phyloP scores from a whole-genome alignment of 2,329 filamentous ascomycete species.

The Aspergillus eucalypticola region DNA sequence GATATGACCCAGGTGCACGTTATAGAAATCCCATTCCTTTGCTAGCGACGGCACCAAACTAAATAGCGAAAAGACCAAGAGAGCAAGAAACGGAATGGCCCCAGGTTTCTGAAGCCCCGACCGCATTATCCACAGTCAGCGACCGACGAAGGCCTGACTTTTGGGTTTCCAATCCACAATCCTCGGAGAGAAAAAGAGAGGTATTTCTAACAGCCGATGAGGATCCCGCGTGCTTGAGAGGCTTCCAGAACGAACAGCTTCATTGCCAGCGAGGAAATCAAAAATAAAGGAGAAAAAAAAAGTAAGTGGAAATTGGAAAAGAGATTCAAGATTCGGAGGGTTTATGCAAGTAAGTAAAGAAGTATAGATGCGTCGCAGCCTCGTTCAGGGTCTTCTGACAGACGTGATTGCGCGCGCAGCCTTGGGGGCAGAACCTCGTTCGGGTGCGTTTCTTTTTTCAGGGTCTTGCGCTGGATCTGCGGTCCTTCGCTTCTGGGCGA shows the following conservation, averaged over 20 bases:
- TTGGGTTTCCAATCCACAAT: background rate
- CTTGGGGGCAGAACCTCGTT: background rate
- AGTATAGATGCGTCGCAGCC: background rate
- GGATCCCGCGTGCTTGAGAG: conserved; percentile 13
- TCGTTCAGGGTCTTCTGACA: background rate
- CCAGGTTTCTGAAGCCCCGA: conserved; percentile 37
- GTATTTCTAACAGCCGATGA: conserved; percentile 6
- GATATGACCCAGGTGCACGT: conserved; percentile 31
- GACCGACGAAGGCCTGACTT: conserved; percentile 11
- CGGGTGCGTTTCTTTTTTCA: conserved; percentile 1
- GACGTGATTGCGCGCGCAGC: background rate
- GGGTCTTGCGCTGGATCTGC: conserved; percentile 5
- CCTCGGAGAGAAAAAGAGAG: conserved; percentile 2
- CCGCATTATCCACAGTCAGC: conserved; percentile 33
- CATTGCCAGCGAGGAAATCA: conserved; percentile 16
- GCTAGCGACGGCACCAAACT: conserved; percentile 37
- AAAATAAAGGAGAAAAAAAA: background rate
- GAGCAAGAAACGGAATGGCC: conserved; percentile 35
- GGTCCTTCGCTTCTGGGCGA: background rate
- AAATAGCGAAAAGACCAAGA: conserved; percentile 36
- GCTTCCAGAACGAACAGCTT: conserved; percentile 12
- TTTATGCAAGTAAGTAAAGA: conserved; percentile 1
- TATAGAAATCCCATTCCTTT: conserved; percentile 31
- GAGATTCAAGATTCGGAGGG: conserved; percentile 6
- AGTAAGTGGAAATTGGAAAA: background rate